phyloP scores from a whole-genome alignment of 2,329 filamentous ascomycete species.

The Hymenoscyphus infarciens region DNA sequence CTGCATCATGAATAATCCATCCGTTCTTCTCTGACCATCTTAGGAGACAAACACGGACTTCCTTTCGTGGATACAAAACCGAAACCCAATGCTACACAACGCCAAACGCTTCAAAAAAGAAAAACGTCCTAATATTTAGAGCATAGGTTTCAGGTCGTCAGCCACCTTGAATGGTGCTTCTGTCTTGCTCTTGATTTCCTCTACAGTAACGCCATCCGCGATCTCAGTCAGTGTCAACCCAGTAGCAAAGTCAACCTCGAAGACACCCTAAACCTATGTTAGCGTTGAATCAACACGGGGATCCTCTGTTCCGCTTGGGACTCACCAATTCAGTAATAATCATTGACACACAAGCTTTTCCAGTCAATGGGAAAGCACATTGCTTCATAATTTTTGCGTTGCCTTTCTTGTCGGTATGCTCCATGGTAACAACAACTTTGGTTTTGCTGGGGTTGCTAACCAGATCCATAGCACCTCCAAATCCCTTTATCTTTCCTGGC shows the following conservation, averaged over 20 bases:
- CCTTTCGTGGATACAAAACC: background rate
- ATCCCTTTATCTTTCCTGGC: conserved; percentile 81
- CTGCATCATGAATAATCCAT: background rate
- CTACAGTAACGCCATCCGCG: conserved; percentile 83
- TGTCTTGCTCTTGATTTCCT: conserved; percentile 84
- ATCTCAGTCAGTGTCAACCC: conserved; percentile 82
- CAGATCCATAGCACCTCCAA: conserved; percentile 90
- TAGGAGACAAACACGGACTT: background rate
- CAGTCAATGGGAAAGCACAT: conserved; percentile 91
- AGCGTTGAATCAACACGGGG: conserved; percentile 8
- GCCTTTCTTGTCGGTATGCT: conserved; percentile 95
- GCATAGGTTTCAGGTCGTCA: conserved; percentile 78
- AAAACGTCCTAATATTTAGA: conserved; percentile 35
- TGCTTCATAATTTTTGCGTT: conserved; percentile 92
- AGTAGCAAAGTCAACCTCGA: conserved; percentile 76
- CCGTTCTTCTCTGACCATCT: background rate
- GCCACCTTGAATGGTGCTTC: conserved; percentile 81
- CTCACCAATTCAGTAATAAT: conserved; percentile 84
- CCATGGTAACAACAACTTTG: conserved; percentile 95
- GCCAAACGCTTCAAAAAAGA: conserved; percentile 8
- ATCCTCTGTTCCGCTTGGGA: background rate
- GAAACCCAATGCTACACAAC: conserved; percentile 16
- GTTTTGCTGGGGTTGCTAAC: conserved; percentile 81
- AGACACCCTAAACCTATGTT: conserved; percentile 44
- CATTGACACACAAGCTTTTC: conserved; percentile 78